Base-by-base conservation (phyloP, 495 filamentous ascomycete species). In the Podospora fimiseda region DNA sequence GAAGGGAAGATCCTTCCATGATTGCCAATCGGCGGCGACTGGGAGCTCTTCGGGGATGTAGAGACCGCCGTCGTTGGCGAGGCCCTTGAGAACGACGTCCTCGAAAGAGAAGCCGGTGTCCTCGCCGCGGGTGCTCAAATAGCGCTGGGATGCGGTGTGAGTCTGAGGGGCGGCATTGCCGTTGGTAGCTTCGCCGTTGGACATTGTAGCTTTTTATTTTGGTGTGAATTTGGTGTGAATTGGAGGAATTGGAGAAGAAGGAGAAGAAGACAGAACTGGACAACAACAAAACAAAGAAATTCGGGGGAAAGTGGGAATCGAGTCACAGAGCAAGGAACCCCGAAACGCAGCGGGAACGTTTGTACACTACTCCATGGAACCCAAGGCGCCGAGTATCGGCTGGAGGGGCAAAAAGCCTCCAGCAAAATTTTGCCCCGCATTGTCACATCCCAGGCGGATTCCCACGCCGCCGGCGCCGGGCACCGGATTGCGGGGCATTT, bases 41-140 rank as follows among this genome's bases (percentile, higher is more conserved):
- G 90, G 92, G 47, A 96, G 81, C 48, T 87, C 79, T 64, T 96
- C 81, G 15, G 92, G 92, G 36, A 96, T 80, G 73, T 92, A 96
- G 43, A 97, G 84, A 22, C 92, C 92, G 24, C 88, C 88, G 61
- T 96, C 91, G 2, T 82, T 68, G 21, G 92, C 90, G 30, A 97
- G 83, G 21, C 92, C 92, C 67, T 96, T 93, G 53, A 97, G 72
- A 22, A 96, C 91, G 36, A 89, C 89, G 20, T 85, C 79, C 69
- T 96, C 91, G 66, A 97, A 97, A 43, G 90, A 89, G 54, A 93
- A 77, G 54, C 82, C 86, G 69, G 86, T 87, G 55, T 86, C 87
- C 21, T 79, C 87, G 54, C 88, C 90, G 45, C 90, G 76, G 23
- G 88, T 93, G 61, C 84, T 88, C 36, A 93, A 74, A 66, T 92